Conservation (phyloP, 331 rosid species). For the Rhamnella rubrinervis region DNA sequence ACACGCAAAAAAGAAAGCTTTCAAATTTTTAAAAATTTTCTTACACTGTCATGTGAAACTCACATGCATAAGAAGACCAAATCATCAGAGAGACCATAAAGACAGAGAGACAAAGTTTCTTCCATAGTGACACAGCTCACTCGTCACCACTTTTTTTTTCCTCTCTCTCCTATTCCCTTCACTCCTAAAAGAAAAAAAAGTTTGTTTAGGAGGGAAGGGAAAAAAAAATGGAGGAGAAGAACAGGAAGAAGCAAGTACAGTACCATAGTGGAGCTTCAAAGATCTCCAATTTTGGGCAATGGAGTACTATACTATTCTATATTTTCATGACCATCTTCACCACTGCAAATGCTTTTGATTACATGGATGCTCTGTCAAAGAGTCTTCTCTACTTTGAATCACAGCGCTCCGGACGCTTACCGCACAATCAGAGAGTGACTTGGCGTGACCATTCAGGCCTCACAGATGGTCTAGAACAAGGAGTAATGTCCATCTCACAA, state of each 20-base stretch:
- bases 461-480: conserved; percentile 93
- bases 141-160: neutral
- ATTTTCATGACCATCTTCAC: conserved; percentile 24
- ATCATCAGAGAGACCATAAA: conserved; percentile 5
- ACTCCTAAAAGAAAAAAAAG: conserved; percentile 25
- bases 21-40: neutral
- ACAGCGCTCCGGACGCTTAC: conserved; percentile 90
- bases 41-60: conserved; percentile 39
- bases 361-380: conserved; percentile 76
- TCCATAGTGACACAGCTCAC: neutral
- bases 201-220: conserved; percentile 42
- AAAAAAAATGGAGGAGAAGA: conserved; percentile 17
- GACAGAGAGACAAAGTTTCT: conserved; percentile 11
- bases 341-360: conserved; percentile 47
- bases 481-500: conserved; percentile 39
- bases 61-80: conserved; percentile 20
- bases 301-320: conserved; percentile 29
- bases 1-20: no score
- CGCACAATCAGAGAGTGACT: conserved; percentile 81
- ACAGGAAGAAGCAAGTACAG: conserved; percentile 9
- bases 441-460: conserved; percentile 98
- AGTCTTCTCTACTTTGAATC: conserved; percentile 94
- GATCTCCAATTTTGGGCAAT: conserved; percentile 24
- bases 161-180: conserved; percentile 30
- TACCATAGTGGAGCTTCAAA: conserved; percentile 25